phyloP scores from a whole-genome alignment of 2,329 filamentous ascomycete species.

The Sporothrix schenckii region DNA sequence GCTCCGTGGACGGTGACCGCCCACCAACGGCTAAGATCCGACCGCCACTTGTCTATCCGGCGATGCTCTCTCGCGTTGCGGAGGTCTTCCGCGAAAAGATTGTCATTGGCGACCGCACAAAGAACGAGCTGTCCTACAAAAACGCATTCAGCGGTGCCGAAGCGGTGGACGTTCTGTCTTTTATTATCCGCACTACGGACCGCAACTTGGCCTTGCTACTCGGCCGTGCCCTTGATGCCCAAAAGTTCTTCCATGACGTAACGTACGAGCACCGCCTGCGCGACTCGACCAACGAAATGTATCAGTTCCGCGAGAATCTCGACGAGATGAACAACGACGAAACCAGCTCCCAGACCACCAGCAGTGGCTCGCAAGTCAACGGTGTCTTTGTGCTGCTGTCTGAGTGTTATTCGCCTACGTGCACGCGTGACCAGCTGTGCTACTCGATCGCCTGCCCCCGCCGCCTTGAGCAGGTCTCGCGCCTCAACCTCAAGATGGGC shows the following conservation, averaged over 20 bases:
- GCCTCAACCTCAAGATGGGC: slow-evolving; percentile 89
- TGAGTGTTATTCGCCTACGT: slow-evolving; percentile 97
- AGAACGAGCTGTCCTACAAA: slow-evolving; percentile 96
- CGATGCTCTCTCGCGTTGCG: slow-evolving; percentile 87
- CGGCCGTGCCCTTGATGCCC: slow-evolving; percentile 88
- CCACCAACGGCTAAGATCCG: slow-evolving; percentile 65
- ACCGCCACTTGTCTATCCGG: slow-evolving; percentile 89
- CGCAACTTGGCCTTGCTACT: slow-evolving; percentile 89
- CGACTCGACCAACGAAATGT: slow-evolving; percentile 92
- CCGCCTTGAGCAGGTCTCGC: slow-evolving; percentile 89
- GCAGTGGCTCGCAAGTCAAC: slow-evolving; percentile 61
- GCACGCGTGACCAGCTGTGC: slow-evolving; percentile 90
- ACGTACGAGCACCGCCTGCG: slow-evolving; percentile 95
- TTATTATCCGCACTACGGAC: slow-evolving; percentile 96
- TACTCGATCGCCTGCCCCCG: slow-evolving; percentile 97
- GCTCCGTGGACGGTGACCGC: slow-evolving; percentile 58
- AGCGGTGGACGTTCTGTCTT: slow-evolving; percentile 91
- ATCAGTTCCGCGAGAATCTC: slow-evolving; percentile 92
- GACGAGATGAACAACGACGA: slow-evolving; percentile 84
- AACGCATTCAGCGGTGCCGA: slow-evolving; percentile 95
- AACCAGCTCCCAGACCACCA: slow-evolving; percentile 49
- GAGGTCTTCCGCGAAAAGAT: slow-evolving; percentile 92
- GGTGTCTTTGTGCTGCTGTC: slow-evolving; percentile 95
- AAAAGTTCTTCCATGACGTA: slow-evolving; percentile 99
- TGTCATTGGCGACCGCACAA: slow-evolving; percentile 80